These are phyloP conservation scores for Plantago elongata DNA, from an alignment of 257 asterid species.

Conservation along the genomic window DNA sequence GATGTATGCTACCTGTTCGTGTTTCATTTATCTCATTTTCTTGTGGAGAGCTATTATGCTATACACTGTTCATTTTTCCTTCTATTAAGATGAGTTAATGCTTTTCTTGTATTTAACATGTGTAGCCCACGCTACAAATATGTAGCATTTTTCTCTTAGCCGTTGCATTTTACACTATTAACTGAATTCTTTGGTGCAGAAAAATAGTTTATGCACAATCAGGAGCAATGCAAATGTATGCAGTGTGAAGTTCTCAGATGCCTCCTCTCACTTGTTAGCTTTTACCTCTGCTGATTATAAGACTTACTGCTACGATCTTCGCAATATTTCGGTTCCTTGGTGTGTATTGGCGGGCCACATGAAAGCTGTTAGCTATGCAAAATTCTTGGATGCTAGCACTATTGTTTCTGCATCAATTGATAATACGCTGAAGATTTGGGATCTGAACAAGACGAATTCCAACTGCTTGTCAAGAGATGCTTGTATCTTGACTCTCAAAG, in stretches of 20 bases:
- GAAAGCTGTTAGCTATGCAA: constrained; percentile 46
- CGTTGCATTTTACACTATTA: background rate
- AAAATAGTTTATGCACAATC: constrained; percentile 28
- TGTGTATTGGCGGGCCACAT: constrained; percentile 51
- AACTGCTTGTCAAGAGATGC: constrained; percentile 37
- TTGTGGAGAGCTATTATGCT: background rate
- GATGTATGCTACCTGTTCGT: constrained; percentile 32
- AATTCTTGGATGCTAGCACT: constrained; percentile 42
- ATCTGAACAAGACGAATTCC: constrained; percentile 38
- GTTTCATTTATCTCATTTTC: background rate
- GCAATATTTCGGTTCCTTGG: constrained; percentile 44
- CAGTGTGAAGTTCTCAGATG: constrained; percentile 48
- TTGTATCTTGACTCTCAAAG: constrained; percentile 38
- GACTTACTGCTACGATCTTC: constrained; percentile 43
- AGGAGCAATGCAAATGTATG: constrained; percentile 44
- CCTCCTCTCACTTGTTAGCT: constrained; percentile 45
- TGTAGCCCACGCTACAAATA: too few relatives aligned
- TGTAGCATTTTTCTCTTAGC: background rate
- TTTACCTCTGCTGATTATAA: constrained; percentile 44
- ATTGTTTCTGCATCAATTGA: constrained; percentile 53
- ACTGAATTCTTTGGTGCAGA: constrained; percentile 24
- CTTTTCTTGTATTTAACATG: too few relatives aligned
- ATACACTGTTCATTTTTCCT: too few relatives aligned
- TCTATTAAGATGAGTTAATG: too few relatives aligned
- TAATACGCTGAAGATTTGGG: constrained; percentile 50